Evolutionary conservation across 306 rosid species (phyloP).

Genomic region (Lablab purpureus): DNA sequence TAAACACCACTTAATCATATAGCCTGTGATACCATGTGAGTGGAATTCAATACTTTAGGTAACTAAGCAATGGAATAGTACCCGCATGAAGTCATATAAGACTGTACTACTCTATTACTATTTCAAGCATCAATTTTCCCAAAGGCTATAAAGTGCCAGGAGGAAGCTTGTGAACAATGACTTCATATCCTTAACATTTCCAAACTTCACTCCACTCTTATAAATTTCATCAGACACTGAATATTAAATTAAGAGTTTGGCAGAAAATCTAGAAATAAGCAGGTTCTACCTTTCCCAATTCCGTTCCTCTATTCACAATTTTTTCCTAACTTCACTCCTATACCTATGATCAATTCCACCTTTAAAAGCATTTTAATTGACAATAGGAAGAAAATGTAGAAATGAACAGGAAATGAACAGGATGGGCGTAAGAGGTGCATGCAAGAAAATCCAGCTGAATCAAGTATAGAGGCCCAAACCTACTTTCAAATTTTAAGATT

Average conservation of each 20-base stretch:
- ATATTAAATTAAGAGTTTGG: background rate
- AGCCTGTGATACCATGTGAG: constrained; percentile 1
- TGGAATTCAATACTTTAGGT: background rate
- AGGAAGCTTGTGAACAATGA: background rate
- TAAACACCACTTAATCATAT: background rate
- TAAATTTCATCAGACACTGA: background rate
- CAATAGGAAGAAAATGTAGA: background rate
- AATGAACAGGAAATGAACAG: background rate
- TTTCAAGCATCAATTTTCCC: background rate
- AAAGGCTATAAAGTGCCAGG: background rate
- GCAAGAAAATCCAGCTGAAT: constrained; percentile 9
- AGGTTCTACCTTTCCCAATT: background rate
- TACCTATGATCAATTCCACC: background rate
- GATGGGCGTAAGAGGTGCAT: background rate
- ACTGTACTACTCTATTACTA: background rate
- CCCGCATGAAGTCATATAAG: background rate
- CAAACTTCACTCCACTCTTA: constrained; percentile 25
- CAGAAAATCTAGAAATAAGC: constrained; percentile 12
- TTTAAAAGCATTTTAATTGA: background rate
- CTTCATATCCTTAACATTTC: constrained; percentile 5
- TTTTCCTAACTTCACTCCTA: constrained; percentile 8
- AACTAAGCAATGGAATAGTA: background rate
- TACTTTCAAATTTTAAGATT: background rate
- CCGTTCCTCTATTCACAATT: constrained; percentile 2
- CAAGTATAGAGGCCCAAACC: constrained; percentile 1